Evolutionary conservation across 345 rosid genomes (phyloP), one percentile per base, ranked within the genome.

Genomic region (Heritiera littoralis): DNA sequence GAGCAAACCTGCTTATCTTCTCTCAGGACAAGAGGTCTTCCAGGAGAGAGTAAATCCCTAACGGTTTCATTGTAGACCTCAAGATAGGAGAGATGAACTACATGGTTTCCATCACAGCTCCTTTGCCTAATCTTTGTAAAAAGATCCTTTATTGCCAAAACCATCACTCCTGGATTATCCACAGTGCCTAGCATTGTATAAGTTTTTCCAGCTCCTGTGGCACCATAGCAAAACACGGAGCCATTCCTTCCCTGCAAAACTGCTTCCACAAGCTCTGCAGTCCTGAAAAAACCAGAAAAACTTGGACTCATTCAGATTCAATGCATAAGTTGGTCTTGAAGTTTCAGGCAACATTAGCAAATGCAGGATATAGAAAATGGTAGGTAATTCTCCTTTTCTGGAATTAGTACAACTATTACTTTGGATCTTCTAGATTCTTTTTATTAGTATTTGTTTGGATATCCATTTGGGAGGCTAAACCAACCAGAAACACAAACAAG

Each of bases 91-190:
- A 95, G 95, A 77, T 92, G 98, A 86, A 93, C 98, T 23, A 74
- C 86, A 73, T 95, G 98, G 83, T 92, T 92, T 77, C 97, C 98
- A 81, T 95, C 98, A 76, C 85, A 87, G 81, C 98, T 95, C 82
- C 94, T 90, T 60, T 92, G 91, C 77, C 98, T 95, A 74, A 93
- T 85, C 78, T 93, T 95, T 68, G 90, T 87, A 74, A 95, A 95
- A 75, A 95, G 88, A 79, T 95, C 97, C 82, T 93, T 95, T 77
- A 95, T 95, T 51, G 98, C 98, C 86, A 92, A 89, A 82, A 91
- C 98, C 98, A 92, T 95, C 43, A 95, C 98, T n/a, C 98, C 98
- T 6, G 97, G 98, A 85, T 89, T 95, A 81, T 91, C 94, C 80
- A 93, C 8, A 5, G 98, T 93, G 17, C 98, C 98, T 3, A 95